phyloP scores from a whole-genome alignment of 371 early-diverging fungal species.

The Mortierella sp. region DNA sequence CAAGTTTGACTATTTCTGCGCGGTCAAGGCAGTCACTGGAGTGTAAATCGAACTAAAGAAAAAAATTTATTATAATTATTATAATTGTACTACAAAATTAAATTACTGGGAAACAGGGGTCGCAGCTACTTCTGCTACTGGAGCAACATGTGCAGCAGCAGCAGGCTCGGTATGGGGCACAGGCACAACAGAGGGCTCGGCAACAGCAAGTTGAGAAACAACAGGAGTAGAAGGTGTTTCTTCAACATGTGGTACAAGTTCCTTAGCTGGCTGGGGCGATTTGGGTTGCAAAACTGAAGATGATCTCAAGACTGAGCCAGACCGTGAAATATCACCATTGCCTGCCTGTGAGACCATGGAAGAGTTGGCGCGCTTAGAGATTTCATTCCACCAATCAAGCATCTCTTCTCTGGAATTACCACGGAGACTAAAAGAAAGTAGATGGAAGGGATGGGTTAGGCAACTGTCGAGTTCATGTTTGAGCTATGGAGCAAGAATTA shows the following conservation, averaged over 20 bases:
- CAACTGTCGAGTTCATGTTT: background rate
- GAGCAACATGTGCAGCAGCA: conserved; percentile 5
- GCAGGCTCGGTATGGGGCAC: conserved; percentile 6
- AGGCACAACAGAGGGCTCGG: background rate
- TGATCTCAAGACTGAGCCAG: conserved; percentile 32
- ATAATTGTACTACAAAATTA: background rate
- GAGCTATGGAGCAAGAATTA: background rate
- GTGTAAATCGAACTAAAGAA: background rate
- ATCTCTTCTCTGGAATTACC: conserved; percentile 51
- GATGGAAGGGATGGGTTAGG: background rate
- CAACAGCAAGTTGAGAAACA: conserved; percentile 6
- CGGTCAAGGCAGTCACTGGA: background rate
- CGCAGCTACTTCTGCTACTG: background rate
- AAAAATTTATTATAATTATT: background rate
- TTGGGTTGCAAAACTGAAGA: conserved; percentile 24
- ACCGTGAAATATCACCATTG: conserved; percentile 40
- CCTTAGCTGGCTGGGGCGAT: conserved; percentile 14
- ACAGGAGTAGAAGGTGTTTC: conserved; percentile 15
- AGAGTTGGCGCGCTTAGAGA: conserved; percentile 51
- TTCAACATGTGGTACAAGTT: background rate
- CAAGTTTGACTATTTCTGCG: background rate
- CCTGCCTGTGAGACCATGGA: conserved; percentile 36
- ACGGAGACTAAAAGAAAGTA: conserved; percentile 24
- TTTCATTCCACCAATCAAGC: conserved; percentile 53
- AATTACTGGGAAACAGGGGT: conserved; percentile 4